A percentile compares a stretch with the other conserved stretches of the same genome.
Evolutionary conservation across 257 asterid genomes (phyloP).

Genomic region (Solanum habrochaites): DNA sequence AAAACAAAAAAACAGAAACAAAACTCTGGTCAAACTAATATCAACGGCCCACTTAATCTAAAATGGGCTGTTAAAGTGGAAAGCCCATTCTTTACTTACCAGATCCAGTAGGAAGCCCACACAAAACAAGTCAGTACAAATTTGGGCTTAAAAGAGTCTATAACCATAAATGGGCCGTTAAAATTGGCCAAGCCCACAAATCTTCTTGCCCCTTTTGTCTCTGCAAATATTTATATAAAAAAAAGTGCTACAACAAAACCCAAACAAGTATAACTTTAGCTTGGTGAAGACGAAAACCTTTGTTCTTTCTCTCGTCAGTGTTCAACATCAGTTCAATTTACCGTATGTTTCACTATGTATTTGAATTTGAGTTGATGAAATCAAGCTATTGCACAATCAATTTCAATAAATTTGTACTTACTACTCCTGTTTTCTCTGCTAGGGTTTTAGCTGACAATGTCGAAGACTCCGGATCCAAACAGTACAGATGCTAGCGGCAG

Average conservation of each 20-base stretch:
- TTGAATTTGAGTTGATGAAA: not conserved
- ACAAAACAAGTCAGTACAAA: not conserved
- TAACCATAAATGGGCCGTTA: not conserved
- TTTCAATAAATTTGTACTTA: not conserved
- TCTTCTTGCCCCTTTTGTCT: not conserved
- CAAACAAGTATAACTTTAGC: not conserved
- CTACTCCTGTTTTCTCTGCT: not conserved
- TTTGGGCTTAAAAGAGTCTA: not conserved
- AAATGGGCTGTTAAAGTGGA: not conserved
- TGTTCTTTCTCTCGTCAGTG: not conserved
- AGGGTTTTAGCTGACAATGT: constrained; percentile 19
- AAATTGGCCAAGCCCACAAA: not conserved
- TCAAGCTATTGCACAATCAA: not conserved
- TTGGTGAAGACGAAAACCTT: constrained; percentile 3
- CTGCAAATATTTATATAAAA: not conserved
- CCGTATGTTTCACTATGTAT: not conserved
- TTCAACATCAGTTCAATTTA: not conserved
- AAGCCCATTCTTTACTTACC: not conserved
- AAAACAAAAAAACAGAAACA: too few relatives aligned
- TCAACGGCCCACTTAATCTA: not conserved
- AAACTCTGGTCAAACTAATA: not conserved
- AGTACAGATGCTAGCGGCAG: constrained; percentile 37
- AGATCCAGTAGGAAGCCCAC: not conserved
- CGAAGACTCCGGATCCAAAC: constrained; percentile 21
- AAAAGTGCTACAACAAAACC: not conserved